Conservation (phyloP, 2,329 filamentous ascomycete genomes). For the Nemania sp. region DNA sequence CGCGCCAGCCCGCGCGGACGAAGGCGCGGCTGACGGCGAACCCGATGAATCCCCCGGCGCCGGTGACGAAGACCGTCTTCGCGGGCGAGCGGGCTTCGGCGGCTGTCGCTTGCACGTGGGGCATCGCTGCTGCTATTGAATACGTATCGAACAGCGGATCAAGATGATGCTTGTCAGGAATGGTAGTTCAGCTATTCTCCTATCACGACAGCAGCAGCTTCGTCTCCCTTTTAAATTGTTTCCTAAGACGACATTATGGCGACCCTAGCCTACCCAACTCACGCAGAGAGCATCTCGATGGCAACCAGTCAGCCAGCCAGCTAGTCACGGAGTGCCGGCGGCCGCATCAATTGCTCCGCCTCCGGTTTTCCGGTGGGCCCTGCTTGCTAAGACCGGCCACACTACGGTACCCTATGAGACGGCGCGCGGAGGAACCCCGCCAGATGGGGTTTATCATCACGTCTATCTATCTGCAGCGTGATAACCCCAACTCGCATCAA, state of each 20-base stretch:
- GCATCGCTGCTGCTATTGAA: neutral
- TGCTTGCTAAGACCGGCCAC: neutral
- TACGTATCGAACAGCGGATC: too few species aligned
- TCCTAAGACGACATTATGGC: too few species aligned
- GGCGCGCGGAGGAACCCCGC: constrained; percentile 1
- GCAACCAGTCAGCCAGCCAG: neutral
- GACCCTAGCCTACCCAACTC: too few species aligned
- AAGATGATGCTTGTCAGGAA: too few species aligned
- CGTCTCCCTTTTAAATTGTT: too few species aligned
- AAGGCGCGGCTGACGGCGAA: constrained; percentile 51
- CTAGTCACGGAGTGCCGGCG: neutral
- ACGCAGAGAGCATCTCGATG: too few species aligned
- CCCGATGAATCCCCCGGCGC: constrained; percentile 55
- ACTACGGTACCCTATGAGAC: neutral
- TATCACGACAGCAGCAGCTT: too few species aligned
- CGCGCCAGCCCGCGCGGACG: constrained; percentile 49
- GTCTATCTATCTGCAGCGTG: too few species aligned
- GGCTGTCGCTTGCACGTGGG: constrained; percentile 6
- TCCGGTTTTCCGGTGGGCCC: neutral
- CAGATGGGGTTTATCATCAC: neutral
- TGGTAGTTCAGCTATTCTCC: too few species aligned
- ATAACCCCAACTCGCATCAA: too few species aligned
- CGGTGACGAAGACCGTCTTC: constrained; percentile 50
- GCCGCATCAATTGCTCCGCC: constrained; percentile 8
- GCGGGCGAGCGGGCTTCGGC: constrained; percentile 4